Percentiles rank a stretch among this genome's conserved stretches.
phyloP scores from a whole-genome alignment of 345 rosid species.

The Euphorbia peplus region DNA sequence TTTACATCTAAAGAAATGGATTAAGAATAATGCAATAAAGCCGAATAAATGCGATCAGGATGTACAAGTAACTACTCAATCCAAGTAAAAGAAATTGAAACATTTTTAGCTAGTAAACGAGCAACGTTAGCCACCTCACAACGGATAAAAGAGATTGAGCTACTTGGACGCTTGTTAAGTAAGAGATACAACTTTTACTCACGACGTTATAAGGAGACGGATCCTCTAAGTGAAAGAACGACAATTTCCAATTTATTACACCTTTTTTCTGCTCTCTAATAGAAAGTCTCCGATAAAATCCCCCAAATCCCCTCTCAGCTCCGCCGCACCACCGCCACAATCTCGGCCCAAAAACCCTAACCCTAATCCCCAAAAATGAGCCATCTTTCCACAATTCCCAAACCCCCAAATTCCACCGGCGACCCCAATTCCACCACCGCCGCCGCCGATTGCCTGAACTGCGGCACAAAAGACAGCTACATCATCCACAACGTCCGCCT shows the following conservation, averaged over 20 bases:
- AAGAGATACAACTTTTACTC: too few species aligned
- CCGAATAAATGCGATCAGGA: too few species aligned
- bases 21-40: too few species aligned
- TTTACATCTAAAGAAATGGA: too few species aligned
- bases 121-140: too few species aligned
- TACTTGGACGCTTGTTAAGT: too few species aligned
- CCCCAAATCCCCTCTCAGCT: neutral
- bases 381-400: neutral
- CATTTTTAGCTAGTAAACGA: too few species aligned
- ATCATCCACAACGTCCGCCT: conserved; percentile 55
- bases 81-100: too few species aligned
- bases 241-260: neutral
- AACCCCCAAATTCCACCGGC: neutral
- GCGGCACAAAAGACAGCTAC: conserved; percentile 31
- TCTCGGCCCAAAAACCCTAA: neutral
- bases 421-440: neutral
- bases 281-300: neutral
- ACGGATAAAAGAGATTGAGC: too few species aligned
- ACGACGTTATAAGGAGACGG: too few species aligned
- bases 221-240: too few species aligned
- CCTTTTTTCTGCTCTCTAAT: neutral
- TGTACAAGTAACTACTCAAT: too few species aligned
- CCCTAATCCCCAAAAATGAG: neutral
- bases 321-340: neutral
- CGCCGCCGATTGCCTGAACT: conserved; percentile 39